Evolutionary conservation across 148 eudicot genomes (phyloP).

Genomic region (Dysphania ambrosioides): DNA sequence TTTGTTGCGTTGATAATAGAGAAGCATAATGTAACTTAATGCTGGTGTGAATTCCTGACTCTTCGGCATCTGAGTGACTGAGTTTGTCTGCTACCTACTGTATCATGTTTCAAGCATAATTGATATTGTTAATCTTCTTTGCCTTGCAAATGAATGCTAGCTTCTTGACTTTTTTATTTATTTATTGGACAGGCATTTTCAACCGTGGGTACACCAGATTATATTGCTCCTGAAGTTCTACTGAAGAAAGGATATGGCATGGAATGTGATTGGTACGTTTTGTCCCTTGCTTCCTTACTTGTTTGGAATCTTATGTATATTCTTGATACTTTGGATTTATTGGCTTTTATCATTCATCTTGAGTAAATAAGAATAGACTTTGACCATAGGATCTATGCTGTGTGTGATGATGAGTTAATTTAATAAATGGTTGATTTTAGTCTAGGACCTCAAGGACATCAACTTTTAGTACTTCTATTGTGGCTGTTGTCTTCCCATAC

Average conservation of each 20-base stretch:
- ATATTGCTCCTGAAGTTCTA: slow-evolving; percentile 95
- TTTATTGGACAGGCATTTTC: slow-evolving; percentile 87
- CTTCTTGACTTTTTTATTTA: slow-evolving; percentile 20
- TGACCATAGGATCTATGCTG: too few relatives aligned
- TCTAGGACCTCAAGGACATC: not conserved
- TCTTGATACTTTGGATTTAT: too few relatives aligned
- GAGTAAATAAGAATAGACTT: not conserved
- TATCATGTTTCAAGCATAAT: slow-evolving; percentile 1
- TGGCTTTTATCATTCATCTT: not conserved
- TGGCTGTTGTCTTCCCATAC: not conserved
- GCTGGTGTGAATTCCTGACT: slow-evolving; percentile 1
- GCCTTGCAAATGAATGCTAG: slow-evolving; percentile 23
- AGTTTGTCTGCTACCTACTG: not conserved
- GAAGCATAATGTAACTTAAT: slow-evolving; percentile 3
- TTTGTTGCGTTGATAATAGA: slow-evolving; percentile 3
- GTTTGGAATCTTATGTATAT: not conserved
- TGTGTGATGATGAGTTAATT: not conserved
- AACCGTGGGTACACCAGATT: slow-evolving; percentile 98
- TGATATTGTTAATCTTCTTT: slow-evolving; percentile 4
- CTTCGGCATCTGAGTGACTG: not conserved
- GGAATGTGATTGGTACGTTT: slow-evolving; percentile 97
- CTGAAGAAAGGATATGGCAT: slow-evolving; percentile 92
- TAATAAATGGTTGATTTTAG: not conserved
- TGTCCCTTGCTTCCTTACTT: not conserved
- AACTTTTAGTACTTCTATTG: too few relatives aligned